phyloP scores from a whole-genome alignment of 352 stramenopile species.

The Pythium biforme region DNA sequence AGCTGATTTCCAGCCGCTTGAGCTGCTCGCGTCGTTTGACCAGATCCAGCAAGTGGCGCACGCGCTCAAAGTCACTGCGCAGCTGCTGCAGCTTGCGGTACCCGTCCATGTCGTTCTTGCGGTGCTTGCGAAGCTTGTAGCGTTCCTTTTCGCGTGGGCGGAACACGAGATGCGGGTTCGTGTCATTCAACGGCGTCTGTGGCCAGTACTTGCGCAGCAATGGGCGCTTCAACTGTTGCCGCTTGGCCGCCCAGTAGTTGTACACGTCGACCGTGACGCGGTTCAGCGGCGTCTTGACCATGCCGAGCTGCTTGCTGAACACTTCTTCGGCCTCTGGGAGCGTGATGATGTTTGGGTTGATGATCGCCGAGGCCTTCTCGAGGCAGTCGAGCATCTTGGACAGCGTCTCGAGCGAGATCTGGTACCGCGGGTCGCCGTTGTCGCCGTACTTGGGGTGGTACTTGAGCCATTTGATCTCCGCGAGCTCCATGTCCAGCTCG shows the following conservation, averaged over 20 bases:
- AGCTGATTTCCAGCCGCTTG: slow-evolving; percentile 79
- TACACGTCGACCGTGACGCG: slow-evolving; percentile 86
- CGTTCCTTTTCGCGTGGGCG: slow-evolving; percentile 96
- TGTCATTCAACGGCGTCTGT: slow-evolving; percentile 95
- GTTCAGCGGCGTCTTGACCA: slow-evolving; percentile 75
- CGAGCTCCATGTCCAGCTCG: slow-evolving; percentile 76
- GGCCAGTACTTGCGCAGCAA: slow-evolving; percentile 96
- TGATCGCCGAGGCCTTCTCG: slow-evolving; percentile 79
- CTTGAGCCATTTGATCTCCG: slow-evolving; percentile 87
- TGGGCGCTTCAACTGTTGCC: slow-evolving; percentile 89
- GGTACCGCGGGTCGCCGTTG: slow-evolving; percentile 76
- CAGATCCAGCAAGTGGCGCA: slow-evolving; percentile 81
- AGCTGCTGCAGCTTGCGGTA: slow-evolving; percentile 94
- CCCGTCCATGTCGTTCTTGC: slow-evolving; percentile 96
- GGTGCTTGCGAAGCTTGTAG: slow-evolving; percentile 95
- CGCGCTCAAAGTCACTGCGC: slow-evolving; percentile 91
- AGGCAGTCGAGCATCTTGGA: slow-evolving; percentile 86
- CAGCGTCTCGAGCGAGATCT: slow-evolving; percentile 63
- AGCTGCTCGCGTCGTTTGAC: slow-evolving; percentile 86
- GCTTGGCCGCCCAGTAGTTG: slow-evolving; percentile 96
- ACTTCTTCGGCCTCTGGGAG: slow-evolving; percentile 73
- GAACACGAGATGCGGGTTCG: slow-evolving; percentile 98
- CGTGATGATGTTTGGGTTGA: slow-evolving; percentile 78
- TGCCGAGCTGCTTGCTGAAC: slow-evolving; percentile 56
- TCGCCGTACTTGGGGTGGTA: slow-evolving; percentile 81